Percentiles rank a stretch among this genome's conserved stretches.
These are phyloP conservation scores for Monosporozyma aerobia DNA, from an alignment of 805 yeast species.

Conservation along the genomic window DNA sequence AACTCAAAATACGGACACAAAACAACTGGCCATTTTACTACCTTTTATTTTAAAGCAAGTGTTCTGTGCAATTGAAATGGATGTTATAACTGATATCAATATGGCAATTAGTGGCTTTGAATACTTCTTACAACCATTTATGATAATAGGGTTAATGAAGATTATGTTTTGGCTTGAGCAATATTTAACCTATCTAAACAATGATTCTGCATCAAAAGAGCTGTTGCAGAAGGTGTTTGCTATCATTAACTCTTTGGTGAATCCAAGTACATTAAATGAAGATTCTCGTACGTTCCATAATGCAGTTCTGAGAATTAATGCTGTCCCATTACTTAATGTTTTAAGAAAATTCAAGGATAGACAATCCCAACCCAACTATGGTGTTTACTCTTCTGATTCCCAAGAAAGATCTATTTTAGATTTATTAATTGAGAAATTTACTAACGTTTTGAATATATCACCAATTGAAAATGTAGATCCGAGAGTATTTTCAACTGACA, in stretches of 20 bases:
- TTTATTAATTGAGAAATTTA: slow-evolving; percentile 17
- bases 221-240: slow-evolving; percentile 30
- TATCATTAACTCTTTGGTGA: slow-evolving; percentile 33
- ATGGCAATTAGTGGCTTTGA: slow-evolving; percentile 72
- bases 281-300: slow-evolving; percentile 39
- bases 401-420: slow-evolving; percentile 22
- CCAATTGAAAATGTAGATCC: slow-evolving; percentile 25
- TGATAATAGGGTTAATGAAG: slow-evolving; percentile 49
- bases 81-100: slow-evolving; percentile 47
- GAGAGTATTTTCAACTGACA: slow-evolving; percentile 15
- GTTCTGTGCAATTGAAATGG: slow-evolving; percentile 43
- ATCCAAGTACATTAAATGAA: slow-evolving; percentile 37
- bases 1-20: slow-evolving; percentile 54
- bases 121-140: slow-evolving; percentile 73
- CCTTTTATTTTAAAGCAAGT: slow-evolving; percentile 72
- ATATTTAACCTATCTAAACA: slow-evolving; percentile 30
- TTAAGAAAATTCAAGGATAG: slow-evolving; percentile 15
- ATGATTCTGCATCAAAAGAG: slow-evolving; percentile 18
- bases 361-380: slow-evolving; percentile 22
- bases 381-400: slow-evolving; percentile 26
- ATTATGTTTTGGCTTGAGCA: slow-evolving; percentile 42
- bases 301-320: slow-evolving; percentile 30
- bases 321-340: slow-evolving; percentile 18
- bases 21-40: slow-evolving; percentile 58
- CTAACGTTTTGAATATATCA: slow-evolving; percentile 15